Base-by-base conservation (phyloP, 192 early-diverging fungal genomes). In the Dispira simplex region DNA sequence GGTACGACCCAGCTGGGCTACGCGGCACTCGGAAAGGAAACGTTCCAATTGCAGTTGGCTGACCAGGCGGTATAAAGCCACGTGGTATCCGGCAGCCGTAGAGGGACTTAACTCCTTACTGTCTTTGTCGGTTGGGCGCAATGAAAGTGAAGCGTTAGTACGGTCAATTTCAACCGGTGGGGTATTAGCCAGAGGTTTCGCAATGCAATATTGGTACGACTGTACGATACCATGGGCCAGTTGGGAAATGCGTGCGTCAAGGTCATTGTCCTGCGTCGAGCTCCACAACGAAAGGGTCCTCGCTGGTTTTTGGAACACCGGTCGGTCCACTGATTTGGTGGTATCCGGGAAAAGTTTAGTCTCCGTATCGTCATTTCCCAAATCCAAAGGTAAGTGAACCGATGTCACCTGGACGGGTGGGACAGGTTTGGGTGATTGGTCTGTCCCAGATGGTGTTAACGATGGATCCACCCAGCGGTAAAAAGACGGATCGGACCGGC, bases 41-140 rank as follows among this genome's bases (percentile, higher is more conserved):
- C 54, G 54, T 56, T 56, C 54, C 20, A 56, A 28, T 25, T 56
- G 25, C 54, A 56, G 25, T 56, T 56, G 54, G 54, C 23, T 56
- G 20, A 28, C 23, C 25, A 56, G 54, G 54, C 54, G 54, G 21
- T 56, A 56, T 3, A 56, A 13, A 13, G 21, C 12, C 18, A 28
- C 54, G 13, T 56, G 54, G 54, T 56, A 21, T 21, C 25, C 25
- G 3, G 16, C 28, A 3, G 54, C 25, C 12, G 54, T 21, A 26
- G 54, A 3, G 54, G 54, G 2, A 14, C 11, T 56, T 3, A 13
- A 28, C 25, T 13, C 28, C 13, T 13, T 56, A 21, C 1, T 21
- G 54, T 56, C 28, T 1, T 13, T 18, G 21, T 25, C 28, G 54
- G 54, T 56, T 3, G 13, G 3, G 12, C 25, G 14, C 54, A 25